phyloP scores from a whole-genome alignment of 768 basidiomycete species.

The Rossbeevera mucosa region DNA sequence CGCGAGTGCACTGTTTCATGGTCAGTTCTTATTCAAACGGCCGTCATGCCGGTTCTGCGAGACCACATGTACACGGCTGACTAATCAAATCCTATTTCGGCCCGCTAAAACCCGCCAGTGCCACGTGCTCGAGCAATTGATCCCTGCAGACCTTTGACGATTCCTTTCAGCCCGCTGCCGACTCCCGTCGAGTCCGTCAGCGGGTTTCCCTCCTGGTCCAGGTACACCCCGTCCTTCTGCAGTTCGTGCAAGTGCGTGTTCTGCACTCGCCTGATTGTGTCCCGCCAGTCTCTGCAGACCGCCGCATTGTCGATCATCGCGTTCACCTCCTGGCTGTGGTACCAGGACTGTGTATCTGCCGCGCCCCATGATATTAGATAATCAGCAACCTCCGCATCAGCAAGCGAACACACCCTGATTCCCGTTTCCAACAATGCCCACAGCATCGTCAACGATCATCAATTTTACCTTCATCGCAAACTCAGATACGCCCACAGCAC shows the following conservation, averaged over 20 bases:
- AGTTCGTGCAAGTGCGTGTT: conserved; percentile 49
- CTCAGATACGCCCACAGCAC: neutral
- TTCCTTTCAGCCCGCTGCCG: conserved; percentile 35
- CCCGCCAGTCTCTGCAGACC: conserved; percentile 53
- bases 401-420: conserved; percentile 47
- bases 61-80: conserved; percentile 14
- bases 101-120: conserved; percentile 35
- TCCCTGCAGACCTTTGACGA: conserved; percentile 40
- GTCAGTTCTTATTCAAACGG: neutral
- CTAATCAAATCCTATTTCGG: conserved; percentile 2
- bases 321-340: conserved; percentile 68
- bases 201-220: conserved; percentile 43
- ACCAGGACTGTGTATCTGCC: conserved; percentile 63
- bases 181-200: conserved; percentile 37
- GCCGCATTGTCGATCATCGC: conserved; percentile 55
- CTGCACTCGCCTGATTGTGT: conserved; percentile 47
- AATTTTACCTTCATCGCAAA: conserved; percentile 46
- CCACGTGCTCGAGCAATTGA: conserved; percentile 41
- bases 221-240: conserved; percentile 53
- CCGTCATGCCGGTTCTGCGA: neutral
- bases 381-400: neutral
- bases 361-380: conserved; percentile 1
- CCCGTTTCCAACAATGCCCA: conserved; percentile 66
- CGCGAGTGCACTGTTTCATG: neutral
- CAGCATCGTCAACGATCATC: conserved; percentile 59